A percentile compares a stretch with the other conserved stretches of the same genome.
Evolutionary conservation across 1,284 basidiomycete species (phyloP).

Genomic region (Ustilago xerochloae): DNA sequence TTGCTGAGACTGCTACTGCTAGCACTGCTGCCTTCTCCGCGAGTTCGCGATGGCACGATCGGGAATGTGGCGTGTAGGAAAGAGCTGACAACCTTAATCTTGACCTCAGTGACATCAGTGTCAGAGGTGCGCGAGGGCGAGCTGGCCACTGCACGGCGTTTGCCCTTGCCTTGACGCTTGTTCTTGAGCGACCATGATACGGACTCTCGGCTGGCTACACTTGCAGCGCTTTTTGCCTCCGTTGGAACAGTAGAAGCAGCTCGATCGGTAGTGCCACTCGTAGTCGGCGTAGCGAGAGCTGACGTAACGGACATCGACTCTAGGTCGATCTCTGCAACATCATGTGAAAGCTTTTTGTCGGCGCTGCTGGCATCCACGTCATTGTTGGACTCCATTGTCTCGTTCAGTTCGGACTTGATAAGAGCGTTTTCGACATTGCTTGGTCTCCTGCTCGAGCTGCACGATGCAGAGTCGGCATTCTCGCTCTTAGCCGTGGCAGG

Average conservation of each 20-base stretch:
- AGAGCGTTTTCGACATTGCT: constrained; percentile 1
- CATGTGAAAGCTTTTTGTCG: background rate
- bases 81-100: constrained; percentile 17
- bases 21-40: constrained; percentile 9
- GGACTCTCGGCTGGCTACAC: background rate
- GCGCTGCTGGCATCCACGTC: no score
- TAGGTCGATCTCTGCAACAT: background rate
- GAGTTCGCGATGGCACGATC: constrained; percentile 7
- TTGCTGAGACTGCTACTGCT: constrained; percentile 7
- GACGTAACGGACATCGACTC: background rate
- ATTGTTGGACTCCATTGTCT: no score
- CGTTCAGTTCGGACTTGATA: constrained; percentile 1
- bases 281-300: background rate
- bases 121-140: constrained; percentile 7
- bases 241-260: background rate
- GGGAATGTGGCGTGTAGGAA: constrained; percentile 46
- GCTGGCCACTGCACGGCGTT: constrained; percentile 1
- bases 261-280: background rate
- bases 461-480: background rate
- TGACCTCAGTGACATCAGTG: constrained; percentile 15
- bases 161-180: constrained; percentile 12
- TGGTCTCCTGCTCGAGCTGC: constrained; percentile 9
- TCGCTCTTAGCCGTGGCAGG: constrained; percentile 16
- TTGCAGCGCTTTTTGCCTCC: background rate
- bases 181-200: background rate